Evolutionary conservation across 2,329 filamentous ascomycete species (phyloP), one percentile per base, ranked within the genome.

Genomic region (Reticulascus tulasneorum): DNA sequence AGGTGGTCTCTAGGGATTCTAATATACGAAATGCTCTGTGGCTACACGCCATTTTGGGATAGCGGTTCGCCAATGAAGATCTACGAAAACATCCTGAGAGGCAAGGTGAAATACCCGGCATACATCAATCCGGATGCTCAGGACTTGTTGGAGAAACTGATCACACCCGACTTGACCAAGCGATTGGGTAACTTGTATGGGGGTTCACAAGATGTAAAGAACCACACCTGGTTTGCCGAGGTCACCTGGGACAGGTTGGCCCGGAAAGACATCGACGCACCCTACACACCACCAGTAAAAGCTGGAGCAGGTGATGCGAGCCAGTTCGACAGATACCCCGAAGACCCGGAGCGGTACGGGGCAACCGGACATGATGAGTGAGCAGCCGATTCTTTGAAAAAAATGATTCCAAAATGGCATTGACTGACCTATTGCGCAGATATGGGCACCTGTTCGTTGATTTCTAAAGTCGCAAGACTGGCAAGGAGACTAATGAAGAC

Each of bases 11-110:
- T 98, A 40, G 93, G 93, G 29, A 97, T 98, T 58, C 71, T 98
- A 51, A 97, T 98, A 61, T 98, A 96, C 62, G 93, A 98, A 73
- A 98, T 98, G 93, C 78, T 98, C 23, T 97, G 93, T 59, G 93
- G 93, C 19, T 98, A 96, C 65, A 98, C 93, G 6, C 93, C 93
- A 6, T 98, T 98, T 71, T 98, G 93, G 91, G 93, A 98, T 61
- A 87, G 86, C 52, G 93, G 91, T 37, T 95, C 88, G 28, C 91
- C 93, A 4, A 94, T 98, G 79, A 96, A 95, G 67, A 98, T 98
- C 55, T 98, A 98, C 67, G 93, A 98, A 69, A 98, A 98, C 61
- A 98, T 98, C 54, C 77, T 98, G 47, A 90, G 89, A 56, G 93
- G 91, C 42, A 84, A 86, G 52, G 86, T 98, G 63, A 97, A 96